Percentiles rank a stretch among this genome's conserved stretches.
Conservation (phyloP, 768 basidiomycete genomes). For the Lactifluus piperatus region DNA sequence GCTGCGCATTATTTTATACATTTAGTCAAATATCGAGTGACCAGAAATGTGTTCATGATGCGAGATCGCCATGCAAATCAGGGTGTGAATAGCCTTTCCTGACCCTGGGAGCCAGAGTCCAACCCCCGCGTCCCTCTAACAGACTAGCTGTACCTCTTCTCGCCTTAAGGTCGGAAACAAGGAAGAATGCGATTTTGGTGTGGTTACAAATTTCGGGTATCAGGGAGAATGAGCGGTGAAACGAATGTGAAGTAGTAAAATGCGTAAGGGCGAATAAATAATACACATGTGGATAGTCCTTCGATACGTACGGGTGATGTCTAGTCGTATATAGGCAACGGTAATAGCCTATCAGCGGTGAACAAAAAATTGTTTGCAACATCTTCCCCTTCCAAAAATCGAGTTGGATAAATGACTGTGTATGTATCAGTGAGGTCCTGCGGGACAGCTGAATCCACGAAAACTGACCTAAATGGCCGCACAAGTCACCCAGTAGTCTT, state of each 20-base stretch:
- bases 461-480: slow-evolving; percentile 77
- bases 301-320: not conserved
- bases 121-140: no score
- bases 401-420: slow-evolving; percentile 75
- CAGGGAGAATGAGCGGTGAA: no score
- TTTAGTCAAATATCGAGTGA: no score
- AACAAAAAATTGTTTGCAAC: slow-evolving; percentile 89
- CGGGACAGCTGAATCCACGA: not conserved
- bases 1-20: no score
- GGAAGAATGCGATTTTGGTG: not conserved
- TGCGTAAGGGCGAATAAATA: not conserved
- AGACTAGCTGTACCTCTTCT: no score
- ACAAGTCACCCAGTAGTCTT: slow-evolving; percentile 57
- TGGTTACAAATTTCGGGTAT: not conserved
- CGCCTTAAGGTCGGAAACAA: not conserved
- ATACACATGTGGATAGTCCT: not conserved
- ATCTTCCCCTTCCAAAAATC: slow-evolving; percentile 92
- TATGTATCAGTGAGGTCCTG: not conserved
- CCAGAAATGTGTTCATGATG: no score
- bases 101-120: no score
- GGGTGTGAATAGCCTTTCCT: no score
- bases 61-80: no score
- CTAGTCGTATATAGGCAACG: slow-evolving; percentile 65
- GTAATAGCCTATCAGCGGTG: slow-evolving; percentile 73
- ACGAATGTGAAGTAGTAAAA: no score